A percentile compares a stretch with the other conserved stretches of the same genome.
phyloP scores from a whole-genome alignment of 257 asterid species.

The Henckelia pumila region DNA sequence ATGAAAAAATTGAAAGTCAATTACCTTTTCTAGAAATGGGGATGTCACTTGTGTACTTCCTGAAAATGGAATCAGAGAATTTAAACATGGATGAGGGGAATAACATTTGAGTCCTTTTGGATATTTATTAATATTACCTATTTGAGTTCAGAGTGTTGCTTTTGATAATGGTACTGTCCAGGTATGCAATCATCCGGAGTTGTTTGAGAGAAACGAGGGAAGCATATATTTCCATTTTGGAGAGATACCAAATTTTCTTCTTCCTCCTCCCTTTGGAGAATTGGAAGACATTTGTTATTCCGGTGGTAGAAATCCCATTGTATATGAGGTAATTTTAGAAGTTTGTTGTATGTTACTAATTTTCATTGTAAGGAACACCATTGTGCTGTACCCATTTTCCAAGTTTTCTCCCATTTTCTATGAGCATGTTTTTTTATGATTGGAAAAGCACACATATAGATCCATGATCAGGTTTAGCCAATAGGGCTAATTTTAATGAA shows the following conservation, averaged over 20 bases:
- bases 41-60: conserved; percentile 10
- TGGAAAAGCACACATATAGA: too few relatives aligned
- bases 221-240: conserved; percentile 84
- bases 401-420: neutral
- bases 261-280: conserved; percentile 91
- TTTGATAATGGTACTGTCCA: conserved; percentile 24
- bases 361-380: conserved; percentile 10
- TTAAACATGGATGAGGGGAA: neutral
- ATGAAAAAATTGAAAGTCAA: neutral
- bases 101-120: neutral
- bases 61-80: neutral
- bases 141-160: conserved; percentile 8
- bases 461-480: neutral
- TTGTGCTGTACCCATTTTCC: neutral
- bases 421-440: too few relatives aligned
- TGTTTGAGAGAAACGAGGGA: conserved; percentile 99
- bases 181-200: conserved; percentile 99
- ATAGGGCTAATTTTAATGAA: conserved; percentile 14
- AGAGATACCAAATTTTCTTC: conserved; percentile 73
- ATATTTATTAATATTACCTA: neutral
- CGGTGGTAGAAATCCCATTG: conserved; percentile 79
- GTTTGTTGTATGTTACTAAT: conserved; percentile 10
- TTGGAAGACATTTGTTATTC: conserved; percentile 73
- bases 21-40: conserved; percentile 3
- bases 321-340: conserved; percentile 58